Percentiles rank a stretch among this genome's conserved stretches.
Conservation (phyloP, 345 rosid species). For the Toxicodendron radicans region DNA sequence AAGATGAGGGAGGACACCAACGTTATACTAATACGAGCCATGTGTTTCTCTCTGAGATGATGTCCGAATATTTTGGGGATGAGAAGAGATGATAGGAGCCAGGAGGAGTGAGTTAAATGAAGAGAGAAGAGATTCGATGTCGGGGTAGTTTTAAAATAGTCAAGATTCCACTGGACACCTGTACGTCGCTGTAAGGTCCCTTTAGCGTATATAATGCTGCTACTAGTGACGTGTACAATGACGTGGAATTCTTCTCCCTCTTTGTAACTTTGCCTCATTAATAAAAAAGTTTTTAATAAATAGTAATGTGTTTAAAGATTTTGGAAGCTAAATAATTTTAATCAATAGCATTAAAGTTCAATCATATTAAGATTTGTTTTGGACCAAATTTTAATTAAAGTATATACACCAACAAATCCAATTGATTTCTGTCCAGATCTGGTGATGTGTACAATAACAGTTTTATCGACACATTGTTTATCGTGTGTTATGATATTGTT, state of each 20-base stretch:
- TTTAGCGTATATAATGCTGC: not conserved
- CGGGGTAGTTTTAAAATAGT: not conserved
- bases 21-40: conserved; percentile 36
- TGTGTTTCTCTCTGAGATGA: conserved; percentile 1
- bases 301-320: too few species aligned
- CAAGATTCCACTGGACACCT: conserved; percentile 10
- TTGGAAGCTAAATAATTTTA: too few species aligned
- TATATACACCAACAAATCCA: too few species aligned
- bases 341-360: too few species aligned
- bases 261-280: too few species aligned
- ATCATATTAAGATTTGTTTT: too few species aligned
- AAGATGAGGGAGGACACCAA: conserved; percentile 35
- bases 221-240: conserved; percentile 1
- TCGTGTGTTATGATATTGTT: too few species aligned
- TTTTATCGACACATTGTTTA: too few species aligned
- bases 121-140: not conserved
- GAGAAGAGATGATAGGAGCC: not conserved
- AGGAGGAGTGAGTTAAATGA: not conserved
- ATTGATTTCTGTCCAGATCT: too few species aligned
- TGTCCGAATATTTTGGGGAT: not conserved
- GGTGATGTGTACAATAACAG: too few species aligned
- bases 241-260: not conserved
- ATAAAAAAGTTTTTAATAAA: too few species aligned
- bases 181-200: not conserved
- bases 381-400: too few species aligned